Base-by-base conservation (phyloP, 768 basidiomycete species). In the Suillus luteus region DNA sequence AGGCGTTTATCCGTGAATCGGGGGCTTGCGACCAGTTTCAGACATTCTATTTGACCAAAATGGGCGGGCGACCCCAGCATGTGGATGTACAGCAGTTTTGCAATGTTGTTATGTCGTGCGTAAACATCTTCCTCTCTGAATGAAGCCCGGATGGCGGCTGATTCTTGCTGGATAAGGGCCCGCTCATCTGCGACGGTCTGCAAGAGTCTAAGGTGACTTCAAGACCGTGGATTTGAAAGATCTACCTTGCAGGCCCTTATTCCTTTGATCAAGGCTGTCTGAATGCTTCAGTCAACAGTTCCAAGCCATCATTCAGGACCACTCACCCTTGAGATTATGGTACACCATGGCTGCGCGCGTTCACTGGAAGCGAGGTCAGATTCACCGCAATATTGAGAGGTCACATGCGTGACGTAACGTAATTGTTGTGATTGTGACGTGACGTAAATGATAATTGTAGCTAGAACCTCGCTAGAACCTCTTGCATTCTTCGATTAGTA, bases 31-130 rank as follows among this genome's bases (percentile, higher is more conserved):
- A 97, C 95, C 52, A 95, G 88, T 75, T 95, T 95, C 69, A 95
- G 80, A 77, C 95, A 96, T 81, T 96, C 95, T 75, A 99, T 98
- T 82, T 99, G 97, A 60, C 96, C 97, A 74, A 98, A 99, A 76
- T 99, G 97, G 37, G 97, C 97, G 10, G 95, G 94, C 52, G 96
- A 98, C 62, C 97, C 97, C 44, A 97, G 89, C 95, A 99, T 98
- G 75, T 96, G 93, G 79, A 97, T 97, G 80, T 99, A 99, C 65
- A 99, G 87, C 27, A 99, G 85, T 75, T 99, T 99, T 63, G 96
- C 96, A 73, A 99, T 89, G 78, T 96, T 99, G 83, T 99, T 92
- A 76, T 99, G 92, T 61, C 97, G 89, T 62, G 94, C 86, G 76
- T 90, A 94, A 2, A 95, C 89, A 81, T 98, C 97, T 75, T 99